Percentiles rank a stretch among this genome's conserved stretches.
Evolutionary conservation across 2,329 filamentous ascomycete species (phyloP).

Genomic region (Colletotrichum scovillei): DNA sequence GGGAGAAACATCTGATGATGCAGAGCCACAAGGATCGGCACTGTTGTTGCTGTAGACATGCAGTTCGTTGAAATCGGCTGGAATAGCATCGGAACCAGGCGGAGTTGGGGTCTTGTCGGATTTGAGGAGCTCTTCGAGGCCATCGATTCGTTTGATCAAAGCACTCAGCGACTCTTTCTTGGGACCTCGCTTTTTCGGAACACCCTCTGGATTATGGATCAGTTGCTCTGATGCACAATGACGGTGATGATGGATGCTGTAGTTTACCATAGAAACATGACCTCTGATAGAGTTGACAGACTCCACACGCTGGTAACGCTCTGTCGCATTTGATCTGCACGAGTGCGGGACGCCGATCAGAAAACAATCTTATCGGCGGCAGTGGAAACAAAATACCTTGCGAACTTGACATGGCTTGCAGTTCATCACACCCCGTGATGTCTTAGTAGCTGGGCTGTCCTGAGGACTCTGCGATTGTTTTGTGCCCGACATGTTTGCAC

Average conservation of each 20-base stretch:
- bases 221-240: not conserved
- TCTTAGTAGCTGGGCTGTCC: slow-evolving; percentile 12
- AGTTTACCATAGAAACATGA: slow-evolving; percentile 29
- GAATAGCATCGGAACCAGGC: slow-evolving; percentile 10
- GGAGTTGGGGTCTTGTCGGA: slow-evolving; percentile 27
- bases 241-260: not conserved
- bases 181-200: slow-evolving; percentile 21
- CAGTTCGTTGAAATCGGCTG: slow-evolving; percentile 1
- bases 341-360: slow-evolving; percentile 24
- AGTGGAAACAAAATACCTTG: slow-evolving; percentile 13
- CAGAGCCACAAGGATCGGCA: slow-evolving; percentile 8
- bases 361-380: slow-evolving; percentile 12
- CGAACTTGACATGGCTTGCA: slow-evolving; percentile 30
- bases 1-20: slow-evolving; percentile 21
- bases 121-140: slow-evolving; percentile 31
- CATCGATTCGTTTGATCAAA: slow-evolving; percentile 28
- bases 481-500: slow-evolving; percentile 23
- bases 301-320: slow-evolving; percentile 29
- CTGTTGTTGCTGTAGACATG: not conserved
- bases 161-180: slow-evolving; percentile 32
- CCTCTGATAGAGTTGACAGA: slow-evolving; percentile 31
- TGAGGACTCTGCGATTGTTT: slow-evolving; percentile 23
- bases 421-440: slow-evolving; percentile 22
- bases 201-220: not conserved
- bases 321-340: slow-evolving; percentile 34